Evolutionary conservation across 1,284 basidiomycete species (phyloP).

Genomic region (Puccinia triticina): DNA sequence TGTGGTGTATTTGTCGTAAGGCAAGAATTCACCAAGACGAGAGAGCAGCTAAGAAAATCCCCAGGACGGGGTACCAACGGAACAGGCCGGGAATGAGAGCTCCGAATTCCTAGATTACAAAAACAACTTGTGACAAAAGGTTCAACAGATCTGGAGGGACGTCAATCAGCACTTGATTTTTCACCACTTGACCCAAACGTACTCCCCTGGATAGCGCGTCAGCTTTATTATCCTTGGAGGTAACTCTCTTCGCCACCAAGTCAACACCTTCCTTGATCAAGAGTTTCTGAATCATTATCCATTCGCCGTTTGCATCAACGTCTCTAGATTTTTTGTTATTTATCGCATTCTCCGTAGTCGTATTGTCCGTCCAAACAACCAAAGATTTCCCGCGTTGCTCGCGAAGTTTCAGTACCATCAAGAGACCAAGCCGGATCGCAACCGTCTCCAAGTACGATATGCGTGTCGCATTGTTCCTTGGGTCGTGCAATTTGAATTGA

Average conservation of each 20-base stretch:
- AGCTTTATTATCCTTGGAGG: neutral
- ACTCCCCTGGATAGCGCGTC: neutral
- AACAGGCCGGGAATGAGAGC: no score
- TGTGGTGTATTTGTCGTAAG: no score
- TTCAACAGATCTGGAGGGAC: neutral
- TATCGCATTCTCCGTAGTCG: neutral
- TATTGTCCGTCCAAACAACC: neutral
- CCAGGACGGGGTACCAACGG: no score
- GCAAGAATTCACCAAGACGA: no score
- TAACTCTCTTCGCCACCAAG: neutral
- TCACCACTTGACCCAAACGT: neutral
- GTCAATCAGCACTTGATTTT: neutral
- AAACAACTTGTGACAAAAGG: neutral
- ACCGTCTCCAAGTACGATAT: conserved; percentile 18
- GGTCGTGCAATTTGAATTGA: neutral
- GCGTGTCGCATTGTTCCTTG: no score
- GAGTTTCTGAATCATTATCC: neutral
- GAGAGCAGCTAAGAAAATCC: no score
- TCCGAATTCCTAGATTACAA: neutral
- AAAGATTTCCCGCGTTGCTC: neutral
- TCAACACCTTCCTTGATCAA: neutral
- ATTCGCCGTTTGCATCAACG: neutral
- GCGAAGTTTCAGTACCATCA: neutral
- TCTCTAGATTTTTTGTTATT: neutral
- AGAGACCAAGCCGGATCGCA: neutral